Conservation (phyloP, 2,329 filamentous ascomycete genomes). For the Bipolaris zeicola region DNA sequence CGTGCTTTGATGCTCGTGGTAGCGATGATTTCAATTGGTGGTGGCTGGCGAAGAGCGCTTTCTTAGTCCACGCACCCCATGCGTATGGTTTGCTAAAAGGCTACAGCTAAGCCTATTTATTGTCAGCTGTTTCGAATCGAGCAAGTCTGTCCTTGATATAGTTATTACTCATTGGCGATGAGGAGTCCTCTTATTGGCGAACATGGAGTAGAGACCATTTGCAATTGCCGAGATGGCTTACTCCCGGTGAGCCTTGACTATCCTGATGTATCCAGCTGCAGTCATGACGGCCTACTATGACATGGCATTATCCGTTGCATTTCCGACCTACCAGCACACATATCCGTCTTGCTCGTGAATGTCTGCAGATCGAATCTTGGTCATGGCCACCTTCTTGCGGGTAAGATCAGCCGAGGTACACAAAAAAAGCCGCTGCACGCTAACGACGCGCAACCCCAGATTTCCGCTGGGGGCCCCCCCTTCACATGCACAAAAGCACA, state of each 20-base stretch:
- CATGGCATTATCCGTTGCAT: slow-evolving; percentile 7
- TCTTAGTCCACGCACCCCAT: slow-evolving; percentile 26
- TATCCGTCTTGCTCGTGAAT: slow-evolving; percentile 9
- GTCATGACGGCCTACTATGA: slow-evolving; percentile 2
- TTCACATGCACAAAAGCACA: slow-evolving; percentile 38
- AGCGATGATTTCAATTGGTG: slow-evolving; percentile 9
- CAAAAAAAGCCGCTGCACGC: slow-evolving; percentile 5
- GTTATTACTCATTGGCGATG: background rate
- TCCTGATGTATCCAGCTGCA: slow-evolving; percentile 4
- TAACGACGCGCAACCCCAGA: slow-evolving; percentile 20
- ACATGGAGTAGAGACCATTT: background rate
- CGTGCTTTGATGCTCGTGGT: slow-evolving; percentile 1
- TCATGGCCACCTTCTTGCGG: slow-evolving; percentile 20
- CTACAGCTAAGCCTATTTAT: slow-evolving; percentile 22
- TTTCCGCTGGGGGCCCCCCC: slow-evolving; percentile 15
- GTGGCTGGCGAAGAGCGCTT: slow-evolving; percentile 8
- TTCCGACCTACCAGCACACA: background rate
- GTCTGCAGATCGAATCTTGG: slow-evolving; percentile 10
- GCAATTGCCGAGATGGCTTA: slow-evolving; percentile 4
- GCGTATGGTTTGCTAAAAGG: slow-evolving; percentile 38
- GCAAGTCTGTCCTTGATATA: background rate
- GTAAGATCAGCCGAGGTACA: slow-evolving; percentile 20
- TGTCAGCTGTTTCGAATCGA: background rate
- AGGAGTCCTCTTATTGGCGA: background rate
- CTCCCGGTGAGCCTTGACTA: slow-evolving; percentile 1